Evolutionary conservation across 768 basidiomycete species (phyloP).

Genomic region (Leccinellum luteum): DNA sequence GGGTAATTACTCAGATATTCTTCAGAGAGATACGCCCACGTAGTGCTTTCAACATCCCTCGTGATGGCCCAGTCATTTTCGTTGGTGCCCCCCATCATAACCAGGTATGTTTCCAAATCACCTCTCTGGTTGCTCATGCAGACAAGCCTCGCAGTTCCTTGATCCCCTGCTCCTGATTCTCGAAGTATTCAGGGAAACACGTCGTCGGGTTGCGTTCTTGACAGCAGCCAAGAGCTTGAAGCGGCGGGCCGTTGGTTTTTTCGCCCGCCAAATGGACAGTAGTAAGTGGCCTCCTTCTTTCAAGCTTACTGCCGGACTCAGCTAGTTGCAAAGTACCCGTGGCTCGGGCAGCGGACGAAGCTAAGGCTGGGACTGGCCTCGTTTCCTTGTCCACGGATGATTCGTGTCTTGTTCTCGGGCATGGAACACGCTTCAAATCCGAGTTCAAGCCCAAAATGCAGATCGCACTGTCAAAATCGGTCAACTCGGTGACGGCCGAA

Average conservation of each 20-base stretch:
- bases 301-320: conserved; percentile 9
- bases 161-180: conserved; percentile 84
- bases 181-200: conserved; percentile 82
- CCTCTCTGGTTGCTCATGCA: conserved; percentile 9
- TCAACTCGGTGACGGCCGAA: conserved; percentile 76
- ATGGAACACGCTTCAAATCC: conserved; percentile 70
- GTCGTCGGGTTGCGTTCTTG: conserved; percentile 79
- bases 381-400: conserved; percentile 72
- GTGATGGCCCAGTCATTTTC: conserved; percentile 87
- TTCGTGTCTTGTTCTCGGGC: conserved; percentile 79
- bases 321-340: conserved; percentile 70
- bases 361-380: conserved; percentile 70
- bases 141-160: conserved; percentile 62
- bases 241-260: conserved; percentile 73
- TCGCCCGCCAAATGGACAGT: conserved; percentile 79
- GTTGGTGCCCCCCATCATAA: conserved; percentile 92
- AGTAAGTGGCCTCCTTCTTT: conserved; percentile 49
- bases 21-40: conserved; percentile 94
- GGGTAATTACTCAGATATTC: conserved; percentile 85
- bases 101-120: conserved; percentile 50
- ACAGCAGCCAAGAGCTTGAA: conserved; percentile 90
- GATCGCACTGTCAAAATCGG: conserved; percentile 79
- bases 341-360: conserved; percentile 84
- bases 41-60: conserved; percentile 93
- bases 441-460: conserved; percentile 80